Percentiles rank a stretch among this genome's conserved stretches.
Evolutionary conservation across 2,329 filamentous ascomycete species (phyloP).

Genomic region (Amauroascus niger): DNA sequence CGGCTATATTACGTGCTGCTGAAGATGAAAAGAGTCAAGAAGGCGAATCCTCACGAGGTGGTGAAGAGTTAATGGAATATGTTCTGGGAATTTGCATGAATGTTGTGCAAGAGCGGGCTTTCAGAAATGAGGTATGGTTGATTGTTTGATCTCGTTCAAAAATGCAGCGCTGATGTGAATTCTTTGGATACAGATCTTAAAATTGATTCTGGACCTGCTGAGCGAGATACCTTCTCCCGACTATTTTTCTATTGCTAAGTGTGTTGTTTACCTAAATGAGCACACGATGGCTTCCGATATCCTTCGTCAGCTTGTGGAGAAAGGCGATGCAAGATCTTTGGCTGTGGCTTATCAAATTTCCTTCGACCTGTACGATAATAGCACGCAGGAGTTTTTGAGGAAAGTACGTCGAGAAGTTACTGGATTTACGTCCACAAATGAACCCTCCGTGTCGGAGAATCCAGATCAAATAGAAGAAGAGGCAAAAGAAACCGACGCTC

Average conservation of each 20-base stretch:
- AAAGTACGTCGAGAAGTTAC: conserved; percentile 80
- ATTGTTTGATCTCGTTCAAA: not conserved
- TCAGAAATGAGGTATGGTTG: conserved; percentile 56
- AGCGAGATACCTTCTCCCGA: conserved; percentile 87
- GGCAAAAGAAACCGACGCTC: conserved; percentile 45
- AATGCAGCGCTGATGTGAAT: not conserved
- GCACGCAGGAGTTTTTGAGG: conserved; percentile 88
- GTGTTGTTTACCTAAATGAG: conserved; percentile 89
- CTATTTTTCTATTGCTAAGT: conserved; percentile 96
- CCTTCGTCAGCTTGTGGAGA: conserved; percentile 68
- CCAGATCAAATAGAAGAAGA: conserved; percentile 44
- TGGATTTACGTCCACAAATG: conserved; percentile 37
- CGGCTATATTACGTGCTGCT: conserved; percentile 80
- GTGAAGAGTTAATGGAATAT: conserved; percentile 95
- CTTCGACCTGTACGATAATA: conserved; percentile 97
- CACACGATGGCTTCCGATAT: conserved; percentile 83
- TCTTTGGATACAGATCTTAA: conserved; percentile 54
- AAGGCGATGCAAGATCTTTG: conserved; percentile 65
- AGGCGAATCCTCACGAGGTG: conserved; percentile 47
- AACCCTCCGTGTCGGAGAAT: conserved; percentile 27
- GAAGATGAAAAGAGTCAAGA: conserved; percentile 68
- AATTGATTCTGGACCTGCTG: conserved; percentile 86
- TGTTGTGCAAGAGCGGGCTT: conserved; percentile 82
- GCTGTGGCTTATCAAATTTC: conserved; percentile 94
- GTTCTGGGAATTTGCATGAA: conserved; percentile 95